phyloP scores from a whole-genome alignment of 768 basidiomycete species.

The Ramaria sp. region DNA sequence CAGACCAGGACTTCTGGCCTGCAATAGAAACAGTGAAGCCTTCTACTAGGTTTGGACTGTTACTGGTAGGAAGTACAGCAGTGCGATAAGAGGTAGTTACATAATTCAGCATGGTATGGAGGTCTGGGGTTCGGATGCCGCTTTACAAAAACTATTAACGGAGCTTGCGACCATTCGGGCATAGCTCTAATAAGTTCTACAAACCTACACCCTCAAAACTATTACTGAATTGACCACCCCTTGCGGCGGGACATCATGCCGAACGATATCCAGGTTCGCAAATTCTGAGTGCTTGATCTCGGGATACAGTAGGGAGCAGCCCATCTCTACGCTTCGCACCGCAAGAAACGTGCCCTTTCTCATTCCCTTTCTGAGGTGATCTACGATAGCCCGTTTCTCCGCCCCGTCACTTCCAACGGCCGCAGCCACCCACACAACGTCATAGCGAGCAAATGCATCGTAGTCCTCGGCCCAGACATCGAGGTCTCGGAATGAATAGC shows the following conservation, averaged over 20 bases:
- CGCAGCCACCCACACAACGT: constrained; percentile 6
- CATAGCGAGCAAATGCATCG: not conserved
- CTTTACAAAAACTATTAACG: not conserved
- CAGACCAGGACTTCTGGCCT: constrained; percentile 44
- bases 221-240: constrained; percentile 8
- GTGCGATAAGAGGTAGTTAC: not conserved
- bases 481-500: constrained; percentile 1
- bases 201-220: not conserved
- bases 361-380: not conserved
- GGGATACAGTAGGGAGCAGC: constrained; percentile 5
- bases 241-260: constrained; percentile 5
- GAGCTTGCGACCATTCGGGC: no score
- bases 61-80: constrained; percentile 41
- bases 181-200: not conserved
- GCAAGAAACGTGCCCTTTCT: constrained; percentile 3
- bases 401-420: constrained; percentile 1
- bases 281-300: constrained; percentile 4
- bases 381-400: constrained; percentile 4
- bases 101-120: not conserved
- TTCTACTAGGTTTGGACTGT: constrained; percentile 62
- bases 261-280: not conserved
- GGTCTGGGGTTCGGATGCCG: not conserved
- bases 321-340: constrained; percentile 7
- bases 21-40: constrained; percentile 59
- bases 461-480: not conserved